A percentile compares a stretch with the other conserved stretches of the same genome.
Evolutionary conservation across 1,284 basidiomycete species (phyloP).

Genomic region (Taiwanofungus camphoratus): DNA sequence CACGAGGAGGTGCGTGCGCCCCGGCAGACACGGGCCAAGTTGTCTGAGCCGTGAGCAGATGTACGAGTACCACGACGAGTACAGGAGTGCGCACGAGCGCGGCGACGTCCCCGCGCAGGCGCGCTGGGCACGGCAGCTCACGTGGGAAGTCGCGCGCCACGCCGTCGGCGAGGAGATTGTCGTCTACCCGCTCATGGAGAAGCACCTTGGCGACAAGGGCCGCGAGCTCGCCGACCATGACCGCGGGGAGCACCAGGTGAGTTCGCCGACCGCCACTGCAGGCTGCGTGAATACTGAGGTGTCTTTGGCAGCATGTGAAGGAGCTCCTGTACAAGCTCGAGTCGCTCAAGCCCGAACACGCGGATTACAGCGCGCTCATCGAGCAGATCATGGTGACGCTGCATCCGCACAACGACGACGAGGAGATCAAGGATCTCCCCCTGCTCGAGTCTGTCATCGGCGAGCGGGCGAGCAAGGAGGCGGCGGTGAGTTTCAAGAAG

Average conservation of each 20-base stretch:
- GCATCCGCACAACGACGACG: constrained; percentile 48
- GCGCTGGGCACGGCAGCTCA: constrained; percentile 51
- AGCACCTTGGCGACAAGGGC: constrained; percentile 49
- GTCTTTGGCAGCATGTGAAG: constrained; percentile 36
- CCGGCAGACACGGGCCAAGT: background rate
- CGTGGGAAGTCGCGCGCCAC: constrained; percentile 57
- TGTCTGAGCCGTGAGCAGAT: constrained; percentile 27
- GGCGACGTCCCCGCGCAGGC: constrained; percentile 43
- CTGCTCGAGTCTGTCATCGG: constrained; percentile 44
- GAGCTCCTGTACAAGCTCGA: constrained; percentile 44
- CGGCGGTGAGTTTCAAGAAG: constrained; percentile 43
- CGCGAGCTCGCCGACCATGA: constrained; percentile 51
- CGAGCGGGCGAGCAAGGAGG: constrained; percentile 33
- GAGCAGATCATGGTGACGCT: constrained; percentile 43
- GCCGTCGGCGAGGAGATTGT: constrained; percentile 64
- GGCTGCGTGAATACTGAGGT: background rate
- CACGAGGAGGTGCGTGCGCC: constrained; percentile 34
- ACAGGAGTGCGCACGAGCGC: constrained; percentile 30
- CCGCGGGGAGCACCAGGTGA: constrained; percentile 52
- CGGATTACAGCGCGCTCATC: constrained; percentile 37
- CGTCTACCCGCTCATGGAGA: constrained; percentile 63
- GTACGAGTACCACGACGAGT: constrained; percentile 54
- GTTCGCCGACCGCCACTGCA: constrained; percentile 2
- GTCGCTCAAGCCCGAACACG: constrained; percentile 34
- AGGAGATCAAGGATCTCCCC: constrained; percentile 53